These are phyloP conservation scores for Arabidopsis suecica DNA, from an alignment of 345 rosid species.

Conservation along the genomic window DNA sequence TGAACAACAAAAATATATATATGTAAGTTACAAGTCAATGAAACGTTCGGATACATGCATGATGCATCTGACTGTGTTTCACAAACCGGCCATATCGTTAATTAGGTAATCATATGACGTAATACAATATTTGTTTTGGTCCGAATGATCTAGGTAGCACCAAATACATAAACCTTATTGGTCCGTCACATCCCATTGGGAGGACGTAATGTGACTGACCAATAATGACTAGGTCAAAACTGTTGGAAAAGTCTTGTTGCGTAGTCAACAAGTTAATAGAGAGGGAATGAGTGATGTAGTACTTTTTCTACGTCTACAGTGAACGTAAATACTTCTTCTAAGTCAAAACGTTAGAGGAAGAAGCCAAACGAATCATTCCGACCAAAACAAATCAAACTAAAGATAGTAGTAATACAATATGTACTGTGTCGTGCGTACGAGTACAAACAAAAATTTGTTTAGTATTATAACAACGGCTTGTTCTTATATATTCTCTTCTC, in stretches of 20 bases:
- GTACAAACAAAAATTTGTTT: conserved; percentile 8
- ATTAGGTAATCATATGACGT: not conserved
- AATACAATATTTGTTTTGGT: no score
- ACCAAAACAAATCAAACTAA: conserved; percentile 8
- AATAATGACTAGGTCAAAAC: not conserved
- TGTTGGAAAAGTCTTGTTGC: conserved; percentile 17
- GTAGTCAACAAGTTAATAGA: conserved; percentile 23
- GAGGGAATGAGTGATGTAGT: not conserved
- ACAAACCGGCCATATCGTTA: not conserved
- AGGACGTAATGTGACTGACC: not conserved
- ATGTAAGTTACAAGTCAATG: no score
- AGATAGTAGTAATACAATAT: no score
- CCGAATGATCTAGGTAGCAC: not conserved
- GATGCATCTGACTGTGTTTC: no score
- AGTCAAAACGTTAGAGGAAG: conserved; percentile 40
- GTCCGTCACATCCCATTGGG: not conserved
- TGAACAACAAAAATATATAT: no score
- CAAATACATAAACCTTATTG: not conserved
- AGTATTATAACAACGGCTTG: not conserved
- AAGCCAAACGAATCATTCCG: not conserved
- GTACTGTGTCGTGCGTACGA: conserved; percentile 4
- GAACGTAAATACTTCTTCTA: conserved; percentile 22
- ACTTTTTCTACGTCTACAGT: conserved; percentile 13
- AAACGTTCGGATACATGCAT: no score
- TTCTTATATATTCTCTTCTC: no score